Percentiles rank a stretch among this genome's conserved stretches.
These are phyloP conservation scores for Fraxinus anomala DNA, from an alignment of 257 asterid genomes.

Conservation along the genomic window DNA sequence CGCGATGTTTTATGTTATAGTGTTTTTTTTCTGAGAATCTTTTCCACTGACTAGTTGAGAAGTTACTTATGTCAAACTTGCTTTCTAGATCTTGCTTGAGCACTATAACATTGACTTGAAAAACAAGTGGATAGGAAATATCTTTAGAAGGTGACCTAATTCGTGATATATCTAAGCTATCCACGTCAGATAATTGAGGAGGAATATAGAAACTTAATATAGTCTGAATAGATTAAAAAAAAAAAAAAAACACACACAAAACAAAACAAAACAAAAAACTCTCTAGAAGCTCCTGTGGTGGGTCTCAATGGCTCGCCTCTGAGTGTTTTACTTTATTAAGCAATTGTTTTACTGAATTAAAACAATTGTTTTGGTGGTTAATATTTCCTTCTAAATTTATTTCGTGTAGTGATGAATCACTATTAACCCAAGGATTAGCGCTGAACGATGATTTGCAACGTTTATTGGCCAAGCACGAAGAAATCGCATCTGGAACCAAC, in stretches of 20 bases:
- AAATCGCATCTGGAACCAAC: slow-evolving; percentile 68
- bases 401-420: slow-evolving; percentile 77
- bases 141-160: background rate
- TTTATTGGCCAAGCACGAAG: slow-evolving; percentile 86
- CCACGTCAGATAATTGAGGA: background rate
- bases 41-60: too few relatives aligned
- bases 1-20: background rate
- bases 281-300: too few relatives aligned
- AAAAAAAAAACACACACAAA: too few relatives aligned
- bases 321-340: background rate
- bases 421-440: slow-evolving; percentile 88
- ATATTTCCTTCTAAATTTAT: background rate
- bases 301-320: background rate
- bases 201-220: background rate
- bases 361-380: background rate
- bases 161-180: background rate
- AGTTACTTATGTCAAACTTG: background rate
- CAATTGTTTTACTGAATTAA: background rate
- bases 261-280: too few relatives aligned
- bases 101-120: background rate
- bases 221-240: background rate
- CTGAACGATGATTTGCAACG: slow-evolving; percentile 94
- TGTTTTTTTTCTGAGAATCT: too few relatives aligned
- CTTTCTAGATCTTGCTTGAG: background rate
- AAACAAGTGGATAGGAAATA: background rate